Evolutionary conservation across 2,329 filamentous ascomycete genomes (phyloP), one percentile per base, ranked within the genome.

Genomic region (Aplosporella prunicola): DNA sequence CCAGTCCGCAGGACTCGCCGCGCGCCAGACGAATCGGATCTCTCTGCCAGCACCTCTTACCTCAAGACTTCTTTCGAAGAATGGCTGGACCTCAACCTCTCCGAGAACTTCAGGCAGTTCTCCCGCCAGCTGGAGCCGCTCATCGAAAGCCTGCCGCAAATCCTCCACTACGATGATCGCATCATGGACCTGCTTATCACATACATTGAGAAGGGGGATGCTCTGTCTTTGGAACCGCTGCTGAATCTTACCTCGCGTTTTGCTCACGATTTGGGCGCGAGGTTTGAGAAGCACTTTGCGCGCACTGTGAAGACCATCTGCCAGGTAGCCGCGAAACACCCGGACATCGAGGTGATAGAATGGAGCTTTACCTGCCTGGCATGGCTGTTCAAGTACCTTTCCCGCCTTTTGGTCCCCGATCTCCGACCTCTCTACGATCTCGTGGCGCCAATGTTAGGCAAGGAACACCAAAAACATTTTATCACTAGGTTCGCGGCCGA

Each of bases 381-480:
- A 30, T 98, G 93, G 69, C 69, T 96, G 26, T 95, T 98, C 74
- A 98, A 98, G 57, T 96, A 96, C 54, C 74, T 98, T 5, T 93
- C 87, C 2, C 79, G 85, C 45, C 72, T 96, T 1, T 63, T 98
- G 15, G 82, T 91, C 0, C 81, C 86, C 4, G 84, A 98, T 53
- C 63, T 98, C 45, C 72, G 83, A 44, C 86, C 89, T 31, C 80
- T 93, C 2, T 88, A 86, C 55, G 75, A 85, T 52, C 76, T 91
- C 35, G 77, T 98, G 66, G 74, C 82, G 1, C 81, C 87, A 3
- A 71, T 96, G 35, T 73, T 98, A 20, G 91, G 89, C 45, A 88
- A 82, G 58, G 71, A 79, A 40, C 76, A 76, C 40, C 85, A 89
- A 46, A 91, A 89, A 46, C 75, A 79, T 11, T 88, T 94, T 58